Evolutionary conservation across 208 protist species (phyloP).

Genomic region (Trypanosoma congolense): DNA sequence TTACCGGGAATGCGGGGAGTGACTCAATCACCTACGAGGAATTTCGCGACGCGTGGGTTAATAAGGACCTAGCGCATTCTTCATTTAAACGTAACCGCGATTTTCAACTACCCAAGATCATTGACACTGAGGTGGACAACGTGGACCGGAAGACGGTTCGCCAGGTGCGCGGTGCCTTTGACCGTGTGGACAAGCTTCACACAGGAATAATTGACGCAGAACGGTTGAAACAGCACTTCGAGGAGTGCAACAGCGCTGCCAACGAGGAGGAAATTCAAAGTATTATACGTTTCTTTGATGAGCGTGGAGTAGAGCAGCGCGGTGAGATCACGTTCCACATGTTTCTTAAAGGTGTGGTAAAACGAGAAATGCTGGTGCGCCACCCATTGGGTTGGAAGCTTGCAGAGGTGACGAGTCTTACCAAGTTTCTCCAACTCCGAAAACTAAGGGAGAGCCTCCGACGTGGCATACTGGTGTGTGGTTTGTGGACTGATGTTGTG

Average conservation of each 20-base stretch:
- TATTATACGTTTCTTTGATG: slow-evolving; percentile 77
- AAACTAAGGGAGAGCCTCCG: slow-evolving; percentile 77
- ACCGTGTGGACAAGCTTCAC: slow-evolving; percentile 81
- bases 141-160: slow-evolving; percentile 73
- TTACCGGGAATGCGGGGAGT: slow-evolving; percentile 56
- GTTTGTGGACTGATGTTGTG: slow-evolving; percentile 53
- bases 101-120: slow-evolving; percentile 82
- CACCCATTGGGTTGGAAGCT: slow-evolving; percentile 80
- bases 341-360: slow-evolving; percentile 75
- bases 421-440: slow-evolving; percentile 61
- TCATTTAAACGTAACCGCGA: slow-evolving; percentile 51
- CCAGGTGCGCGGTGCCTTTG: slow-evolving; percentile 76
- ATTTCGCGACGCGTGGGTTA: slow-evolving; percentile 85
- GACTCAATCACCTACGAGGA: slow-evolving; percentile 67
- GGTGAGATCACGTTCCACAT: slow-evolving; percentile 74
- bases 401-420: slow-evolving; percentile 73
- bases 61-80: slow-evolving; percentile 60
- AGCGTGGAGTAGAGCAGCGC: slow-evolving; percentile 23
- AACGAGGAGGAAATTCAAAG: slow-evolving; percentile 58
- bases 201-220: slow-evolving; percentile 66
- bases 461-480: slow-evolving; percentile 76
- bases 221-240: slow-evolving; percentile 64
- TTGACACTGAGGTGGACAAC: slow-evolving; percentile 66
- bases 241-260: slow-evolving; percentile 49
- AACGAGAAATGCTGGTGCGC: slow-evolving; percentile 73